Evolutionary conservation across 2,329 filamentous ascomycete genomes (phyloP), one percentile per base, ranked within the genome.

Genomic region (Aspergillus hortae): DNA sequence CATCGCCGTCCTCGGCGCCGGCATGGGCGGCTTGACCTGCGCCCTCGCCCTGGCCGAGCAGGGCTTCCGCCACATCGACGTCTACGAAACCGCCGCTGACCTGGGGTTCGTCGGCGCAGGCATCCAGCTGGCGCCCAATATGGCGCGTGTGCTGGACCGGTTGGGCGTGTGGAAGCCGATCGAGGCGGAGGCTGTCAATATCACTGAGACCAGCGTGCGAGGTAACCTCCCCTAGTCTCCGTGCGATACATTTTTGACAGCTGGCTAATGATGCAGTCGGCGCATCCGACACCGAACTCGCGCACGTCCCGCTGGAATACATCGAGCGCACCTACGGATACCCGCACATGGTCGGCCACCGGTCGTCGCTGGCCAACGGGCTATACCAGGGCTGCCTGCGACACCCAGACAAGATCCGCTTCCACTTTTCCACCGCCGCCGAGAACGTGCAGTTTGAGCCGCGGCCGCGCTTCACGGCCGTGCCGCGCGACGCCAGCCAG

Each of bases 71-170:
- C 75, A 87, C 52, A 86, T 92, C 62, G 77, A 86, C 49, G 82
- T 92, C 46, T 92, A 85, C 67, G 89, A 92, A 67, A 81, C 79
- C 33, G 88, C 88, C 0, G 82, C 85, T 4, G 81, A 84, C 58
- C 78, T 92, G 4, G 89, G 89, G 4, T 92, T 92, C 61, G 88
- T 92, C 1, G 90, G 90, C 21, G 90, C 90, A 1, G 90, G 90
- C 4, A 92, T 94, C 58, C 90, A 95, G 67, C 78, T 92, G 52
- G 88, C 89, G 0, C 89, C 89, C 0, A 95, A 94, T 59, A 88
- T 92, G 80, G 85, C 86, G 3, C 81, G 88, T 2, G 87, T 94
- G 7, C 78, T 94, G 11, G 85, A 90, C 64, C 76, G 79, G 12
- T 74, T 92, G 36, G 89, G 86, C 9, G 87, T 87, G 53, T 92